Conservation (phyloP, 108 stramenopile species). For the Nitzschia sp. region DNA sequence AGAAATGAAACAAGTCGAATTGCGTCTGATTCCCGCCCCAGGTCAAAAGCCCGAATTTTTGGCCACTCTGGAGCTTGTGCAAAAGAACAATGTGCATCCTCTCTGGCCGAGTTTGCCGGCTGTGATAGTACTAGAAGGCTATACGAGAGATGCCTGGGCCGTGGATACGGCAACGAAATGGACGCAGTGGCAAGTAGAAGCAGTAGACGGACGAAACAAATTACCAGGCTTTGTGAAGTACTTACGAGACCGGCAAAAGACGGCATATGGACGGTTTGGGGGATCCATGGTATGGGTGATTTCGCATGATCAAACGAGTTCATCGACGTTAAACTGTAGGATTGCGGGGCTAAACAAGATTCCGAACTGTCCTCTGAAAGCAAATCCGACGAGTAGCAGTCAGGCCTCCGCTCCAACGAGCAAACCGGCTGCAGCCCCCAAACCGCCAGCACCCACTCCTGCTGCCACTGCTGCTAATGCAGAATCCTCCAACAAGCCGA, state of each 20-base stretch:
- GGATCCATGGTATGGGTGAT: constrained; percentile 53
- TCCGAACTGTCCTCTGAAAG: constrained; percentile 39
- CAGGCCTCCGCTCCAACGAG: constrained; percentile 10
- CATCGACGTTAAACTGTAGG: constrained; percentile 31
- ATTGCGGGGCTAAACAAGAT: constrained; percentile 35
- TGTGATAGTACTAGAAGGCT: constrained; percentile 61
- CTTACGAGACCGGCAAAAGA: constrained; percentile 72
- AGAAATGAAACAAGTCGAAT: constrained; percentile 19
- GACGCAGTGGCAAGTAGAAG: constrained; percentile 31
- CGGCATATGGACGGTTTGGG: constrained; percentile 62
- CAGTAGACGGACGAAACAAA: constrained; percentile 72
- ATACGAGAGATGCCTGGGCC: constrained; percentile 82
- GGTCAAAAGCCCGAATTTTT: constrained; percentile 75
- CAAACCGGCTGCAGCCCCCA: constrained; percentile 18
- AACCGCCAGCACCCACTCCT: constrained; percentile 21
- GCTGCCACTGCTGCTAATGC: constrained; percentile 1
- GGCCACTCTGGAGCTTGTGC: constrained; percentile 48
- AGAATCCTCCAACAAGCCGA: too few relatives aligned
- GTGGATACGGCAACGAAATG: constrained; percentile 23
- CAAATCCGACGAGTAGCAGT: constrained; percentile 10
- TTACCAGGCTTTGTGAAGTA: constrained; percentile 78
- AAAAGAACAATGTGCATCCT: neutral
- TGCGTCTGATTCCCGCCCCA: constrained; percentile 52
- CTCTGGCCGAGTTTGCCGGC: constrained; percentile 9
- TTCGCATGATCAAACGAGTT: constrained; percentile 58